phyloP scores from a whole-genome alignment of 2,329 filamentous ascomycete species.

The Aspergillus sp. region DNA sequence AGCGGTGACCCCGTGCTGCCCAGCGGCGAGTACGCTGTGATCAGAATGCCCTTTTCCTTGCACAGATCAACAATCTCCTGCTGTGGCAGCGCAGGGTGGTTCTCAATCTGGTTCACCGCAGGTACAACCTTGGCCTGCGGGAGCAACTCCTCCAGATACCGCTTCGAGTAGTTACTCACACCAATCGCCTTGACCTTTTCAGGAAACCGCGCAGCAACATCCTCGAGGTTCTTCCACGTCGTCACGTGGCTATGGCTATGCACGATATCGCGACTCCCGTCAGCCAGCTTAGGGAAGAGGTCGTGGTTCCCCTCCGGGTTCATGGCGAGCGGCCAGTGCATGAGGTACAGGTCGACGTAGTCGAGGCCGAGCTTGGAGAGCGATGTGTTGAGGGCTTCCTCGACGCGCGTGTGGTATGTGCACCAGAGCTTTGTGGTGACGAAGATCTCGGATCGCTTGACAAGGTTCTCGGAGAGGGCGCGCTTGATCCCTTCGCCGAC shows the following conservation, averaged over 20 bases:
- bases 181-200: slow-evolving; percentile 63
- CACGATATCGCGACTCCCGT: slow-evolving; percentile 76
- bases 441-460: slow-evolving; percentile 79
- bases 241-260: slow-evolving; percentile 71
- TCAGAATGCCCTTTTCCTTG: slow-evolving; percentile 54
- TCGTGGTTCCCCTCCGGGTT: slow-evolving; percentile 60
- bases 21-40: slow-evolving; percentile 57
- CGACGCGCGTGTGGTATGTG: slow-evolving; percentile 73
- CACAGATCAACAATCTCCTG: slow-evolving; percentile 57
- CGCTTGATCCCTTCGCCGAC: slow-evolving; percentile 78
- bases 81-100: slow-evolving; percentile 71
- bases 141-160: slow-evolving; percentile 60
- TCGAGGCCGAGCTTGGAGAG: slow-evolving; percentile 74
- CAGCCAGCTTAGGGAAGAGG: slow-evolving; percentile 71
- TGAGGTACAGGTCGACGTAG: slow-evolving; percentile 79
- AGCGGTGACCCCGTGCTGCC: slow-evolving; percentile 50
- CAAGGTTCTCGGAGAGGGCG: slow-evolving; percentile 68
- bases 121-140: slow-evolving; percentile 65
- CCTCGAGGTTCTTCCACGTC: slow-evolving; percentile 75
- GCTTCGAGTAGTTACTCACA: slow-evolving; percentile 62
- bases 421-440: slow-evolving; percentile 86
- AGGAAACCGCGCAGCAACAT: slow-evolving; percentile 49
- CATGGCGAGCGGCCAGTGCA: slow-evolving; percentile 82
- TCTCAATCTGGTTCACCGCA: slow-evolving; percentile 80
- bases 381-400: slow-evolving; percentile 72